Percentiles rank a stretch among this genome's conserved stretches.
These are phyloP conservation scores for Gossypium gossypioides DNA, from an alignment of 441 rosid species.

Conservation along the genomic window DNA sequence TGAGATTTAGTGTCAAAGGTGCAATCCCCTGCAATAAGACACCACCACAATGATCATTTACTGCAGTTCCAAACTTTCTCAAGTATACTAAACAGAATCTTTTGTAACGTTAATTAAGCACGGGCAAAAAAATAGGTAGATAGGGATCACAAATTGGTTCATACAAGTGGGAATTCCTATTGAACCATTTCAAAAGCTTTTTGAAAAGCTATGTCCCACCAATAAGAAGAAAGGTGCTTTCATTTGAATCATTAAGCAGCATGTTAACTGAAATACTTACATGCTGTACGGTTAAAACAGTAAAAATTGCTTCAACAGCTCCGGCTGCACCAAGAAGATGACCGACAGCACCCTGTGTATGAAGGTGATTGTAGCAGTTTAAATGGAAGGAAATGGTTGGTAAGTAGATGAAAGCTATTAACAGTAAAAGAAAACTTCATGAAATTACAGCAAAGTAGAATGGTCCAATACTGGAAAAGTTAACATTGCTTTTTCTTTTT, in stretches of 20 bases:
- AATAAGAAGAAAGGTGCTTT: conserved; percentile 3
- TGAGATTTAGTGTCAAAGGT: conserved; percentile 69
- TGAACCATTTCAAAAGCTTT: not conserved
- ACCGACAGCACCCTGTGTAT: conserved; percentile 73
- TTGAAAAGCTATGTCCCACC: not conserved
- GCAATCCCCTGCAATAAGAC: conserved; percentile 59
- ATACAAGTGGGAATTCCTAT: not conserved
- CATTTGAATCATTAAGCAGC: not conserved
- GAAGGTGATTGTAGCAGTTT: not conserved
- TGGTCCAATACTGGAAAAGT: not conserved
- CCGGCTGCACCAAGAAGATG: conserved; percentile 99
- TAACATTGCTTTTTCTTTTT: not conserved
- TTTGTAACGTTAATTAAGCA: not conserved
- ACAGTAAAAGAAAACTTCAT: not conserved
- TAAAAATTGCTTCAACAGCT: conserved; percentile 80
- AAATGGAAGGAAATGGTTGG: not conserved
- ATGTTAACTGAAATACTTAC: conserved; percentile 30
- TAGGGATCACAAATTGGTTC: not conserved
- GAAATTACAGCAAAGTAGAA: not conserved
- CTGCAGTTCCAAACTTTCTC: conserved; percentile 4
- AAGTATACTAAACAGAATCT: not conserved
- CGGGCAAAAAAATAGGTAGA: not conserved
- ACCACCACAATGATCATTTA: conserved; percentile 11
- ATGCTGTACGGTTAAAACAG: conserved; percentile 58
- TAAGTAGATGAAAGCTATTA: not conserved